These are phyloP conservation scores for Cruciata laevipes DNA, from an alignment of 257 asterid species.

Conservation along the genomic window DNA sequence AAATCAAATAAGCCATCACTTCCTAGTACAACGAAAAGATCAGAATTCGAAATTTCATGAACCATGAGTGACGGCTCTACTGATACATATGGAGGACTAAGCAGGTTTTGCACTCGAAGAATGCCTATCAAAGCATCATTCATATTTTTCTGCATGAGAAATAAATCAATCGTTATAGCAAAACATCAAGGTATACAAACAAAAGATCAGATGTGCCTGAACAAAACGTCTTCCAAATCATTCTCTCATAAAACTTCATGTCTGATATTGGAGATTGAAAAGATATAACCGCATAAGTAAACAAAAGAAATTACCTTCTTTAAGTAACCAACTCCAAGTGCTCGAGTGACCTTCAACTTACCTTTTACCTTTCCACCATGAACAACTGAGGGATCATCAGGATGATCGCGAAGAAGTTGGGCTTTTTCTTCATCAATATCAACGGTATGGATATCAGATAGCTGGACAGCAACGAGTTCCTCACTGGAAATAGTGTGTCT, in stretches of 20 bases:
- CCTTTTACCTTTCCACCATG: slow-evolving; percentile 80
- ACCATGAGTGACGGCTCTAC: slow-evolving; percentile 55
- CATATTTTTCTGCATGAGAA: slow-evolving; percentile 63
- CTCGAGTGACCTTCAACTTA: slow-evolving; percentile 84
- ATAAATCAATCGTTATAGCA: neutral
- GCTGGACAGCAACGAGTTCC: slow-evolving; percentile 56
- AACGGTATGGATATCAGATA: slow-evolving; percentile 71
- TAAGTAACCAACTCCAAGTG: slow-evolving; percentile 97
- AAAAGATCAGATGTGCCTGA: neutral
- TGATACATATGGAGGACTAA: slow-evolving; percentile 90
- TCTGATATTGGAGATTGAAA: neutral
- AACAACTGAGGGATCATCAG: slow-evolving; percentile 55
- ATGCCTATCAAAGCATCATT: slow-evolving; percentile 96
- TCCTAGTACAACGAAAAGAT: slow-evolving; percentile 84
- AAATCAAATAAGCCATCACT: slow-evolving; percentile 96
- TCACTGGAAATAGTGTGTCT: slow-evolving; percentile 11
- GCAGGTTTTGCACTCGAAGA: slow-evolving; percentile 71
- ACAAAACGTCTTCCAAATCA: neutral
- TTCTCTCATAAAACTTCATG: neutral
- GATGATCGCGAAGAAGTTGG: slow-evolving; percentile 61
- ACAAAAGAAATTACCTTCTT: slow-evolving; percentile 50
- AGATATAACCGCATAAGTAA: neutral
- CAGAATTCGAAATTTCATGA: slow-evolving; percentile 61
- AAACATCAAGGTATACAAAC: neutral
- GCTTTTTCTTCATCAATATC: slow-evolving; percentile 72